Evolutionary conservation across 345 rosid species (phyloP).

Genomic region (Erodium maritimum): DNA sequence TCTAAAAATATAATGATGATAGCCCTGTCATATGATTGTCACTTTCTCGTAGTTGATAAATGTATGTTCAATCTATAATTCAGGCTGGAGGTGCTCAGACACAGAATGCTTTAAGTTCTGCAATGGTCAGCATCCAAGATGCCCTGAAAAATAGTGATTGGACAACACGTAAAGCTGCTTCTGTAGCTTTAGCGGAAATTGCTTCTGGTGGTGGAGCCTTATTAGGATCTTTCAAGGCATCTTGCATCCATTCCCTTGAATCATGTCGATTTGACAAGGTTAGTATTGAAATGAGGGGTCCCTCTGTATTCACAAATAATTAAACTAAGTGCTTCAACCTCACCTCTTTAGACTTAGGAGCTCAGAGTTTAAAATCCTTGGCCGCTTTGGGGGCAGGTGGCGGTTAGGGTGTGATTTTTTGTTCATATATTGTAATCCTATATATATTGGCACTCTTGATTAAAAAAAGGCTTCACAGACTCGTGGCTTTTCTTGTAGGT

Average conservation of each 20-base stretch:
- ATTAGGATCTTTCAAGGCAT: constrained; percentile 56
- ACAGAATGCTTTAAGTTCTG: constrained; percentile 43
- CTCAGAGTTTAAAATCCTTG: too few species aligned
- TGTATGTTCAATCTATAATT: constrained; percentile 8
- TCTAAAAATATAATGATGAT: neutral
- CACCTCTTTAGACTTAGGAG: too few species aligned
- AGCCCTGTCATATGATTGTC: neutral
- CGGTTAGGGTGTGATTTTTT: too few species aligned
- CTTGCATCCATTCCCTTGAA: constrained; percentile 64
- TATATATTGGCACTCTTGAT: too few species aligned
- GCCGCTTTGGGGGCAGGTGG: too few species aligned
- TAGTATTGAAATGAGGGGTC: neutral
- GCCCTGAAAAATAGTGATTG: constrained; percentile 71
- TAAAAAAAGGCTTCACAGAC: too few species aligned
- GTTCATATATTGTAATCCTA: too few species aligned
- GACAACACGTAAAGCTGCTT: constrained; percentile 92
- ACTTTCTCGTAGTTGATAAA: neutral
- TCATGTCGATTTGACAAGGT: constrained; percentile 97
- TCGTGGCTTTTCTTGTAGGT: constrained; percentile 33
- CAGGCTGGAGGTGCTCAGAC: constrained; percentile 90
- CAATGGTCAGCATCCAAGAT: constrained; percentile 61
- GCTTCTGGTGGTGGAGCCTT: constrained; percentile 58
- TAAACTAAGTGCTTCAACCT: too few species aligned
- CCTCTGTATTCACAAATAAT: too few species aligned
- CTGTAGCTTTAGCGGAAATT: constrained; percentile 59